phyloP scores from a whole-genome alignment of 768 basidiomycete species.

The Lactifluus volemus region DNA sequence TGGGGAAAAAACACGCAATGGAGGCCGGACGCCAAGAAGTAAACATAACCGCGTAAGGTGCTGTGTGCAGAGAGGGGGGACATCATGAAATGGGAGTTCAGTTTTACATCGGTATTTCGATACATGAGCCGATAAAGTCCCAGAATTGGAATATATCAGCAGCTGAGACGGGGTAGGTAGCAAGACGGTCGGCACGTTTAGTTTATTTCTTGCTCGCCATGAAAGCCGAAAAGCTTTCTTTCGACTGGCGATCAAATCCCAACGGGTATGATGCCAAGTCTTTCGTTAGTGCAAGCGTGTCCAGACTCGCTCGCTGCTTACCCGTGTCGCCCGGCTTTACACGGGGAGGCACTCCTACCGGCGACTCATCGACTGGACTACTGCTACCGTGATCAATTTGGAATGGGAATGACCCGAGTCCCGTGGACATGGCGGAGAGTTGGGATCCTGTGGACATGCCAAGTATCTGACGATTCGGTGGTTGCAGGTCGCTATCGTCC shows the following conservation, averaged over 20 bases:
- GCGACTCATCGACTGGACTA: conserved; percentile 17
- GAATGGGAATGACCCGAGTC: conserved; percentile 81
- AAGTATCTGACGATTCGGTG: conserved; percentile 52
- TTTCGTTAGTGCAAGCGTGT: conserved; percentile 75
- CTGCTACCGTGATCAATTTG: conserved; percentile 59
- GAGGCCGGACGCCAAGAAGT: background rate
- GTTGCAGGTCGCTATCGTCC: conserved; percentile 23
- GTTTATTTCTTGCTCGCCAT: conserved; percentile 1
- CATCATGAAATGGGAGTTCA: background rate
- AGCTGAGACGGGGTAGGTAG: background rate
- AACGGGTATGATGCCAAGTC: conserved; percentile 81
- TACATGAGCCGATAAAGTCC: conserved; percentile 2
- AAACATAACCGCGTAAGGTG: background rate
- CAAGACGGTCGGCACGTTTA: background rate
- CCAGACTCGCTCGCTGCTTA: conserved; percentile 71
- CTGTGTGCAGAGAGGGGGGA: background rate
- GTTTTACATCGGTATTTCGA: conserved; percentile 9
- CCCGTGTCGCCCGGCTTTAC: conserved; percentile 19
- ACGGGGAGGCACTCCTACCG: background rate
- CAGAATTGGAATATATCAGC: background rate
- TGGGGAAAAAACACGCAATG: background rate
- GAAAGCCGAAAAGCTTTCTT: conserved; percentile 9
- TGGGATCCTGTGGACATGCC: conserved; percentile 73
- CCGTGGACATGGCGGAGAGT: conserved; percentile 67
- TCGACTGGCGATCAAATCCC: conserved; percentile 43